Base-by-base conservation (phyloP, 2,329 filamentous ascomycete genomes). In the Xylaria sp. region DNA sequence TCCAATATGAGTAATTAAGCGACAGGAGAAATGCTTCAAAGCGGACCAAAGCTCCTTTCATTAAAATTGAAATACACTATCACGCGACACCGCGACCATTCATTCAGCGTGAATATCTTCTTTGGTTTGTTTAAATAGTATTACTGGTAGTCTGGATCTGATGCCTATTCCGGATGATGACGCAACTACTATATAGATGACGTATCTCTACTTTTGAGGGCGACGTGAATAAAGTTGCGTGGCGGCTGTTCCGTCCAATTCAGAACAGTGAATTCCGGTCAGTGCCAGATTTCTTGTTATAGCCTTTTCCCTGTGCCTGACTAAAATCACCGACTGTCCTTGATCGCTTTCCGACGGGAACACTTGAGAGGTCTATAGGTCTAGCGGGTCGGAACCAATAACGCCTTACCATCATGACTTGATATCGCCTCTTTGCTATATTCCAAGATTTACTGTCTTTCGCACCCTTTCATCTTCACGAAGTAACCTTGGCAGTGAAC, bases 401-500 rank as follows among this genome's bases (percentile, higher is more conserved):
- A 52, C 37, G 50, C 58, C 47, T 9, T 9, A 23, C 33, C 47
- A 21, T 56, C 37, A 35, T 52, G 12, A 53, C 38, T 7, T 45
- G 25, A 19, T 49, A 38, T 46, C 52, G 12, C 60, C 38, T 33
- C 53, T 21, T 23, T 45, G 33, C 11, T 40, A 31, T 8, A 47
- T 37, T 46, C 31, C 25, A 6, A 40, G 3, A 31, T 31, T 47
- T 58, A 8, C 14, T 3, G 15, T 23, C n/a, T 23, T 43, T 19
- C 23, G 14, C 42, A 8, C 14, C 33, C 3, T 49, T 54, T 17
- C 4, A 33, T 23, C 37, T 61, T 77, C 76, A 86, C 64, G 84
- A 83, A 64, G 88, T 83, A 65, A 92, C 92, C 82, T 94, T 97
- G 35, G 94, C 86, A 68, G 87, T 89, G 78, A 95, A 98, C 80